phyloP scores from a whole-genome alignment of 2,329 filamentous ascomycete species.

The Botryotinia globosa region DNA sequence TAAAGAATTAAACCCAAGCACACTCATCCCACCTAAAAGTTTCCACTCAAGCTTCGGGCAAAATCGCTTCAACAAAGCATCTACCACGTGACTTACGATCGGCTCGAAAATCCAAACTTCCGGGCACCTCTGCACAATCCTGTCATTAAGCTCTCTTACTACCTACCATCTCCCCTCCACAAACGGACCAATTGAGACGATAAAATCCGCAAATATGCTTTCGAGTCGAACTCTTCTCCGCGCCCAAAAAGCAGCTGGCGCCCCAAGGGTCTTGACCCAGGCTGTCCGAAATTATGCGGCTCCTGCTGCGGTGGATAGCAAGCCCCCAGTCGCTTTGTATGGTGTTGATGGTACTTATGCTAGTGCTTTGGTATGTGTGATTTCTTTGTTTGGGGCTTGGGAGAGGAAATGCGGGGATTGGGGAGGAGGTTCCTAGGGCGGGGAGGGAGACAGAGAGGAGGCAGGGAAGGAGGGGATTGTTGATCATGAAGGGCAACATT shows the following conservation, averaged over 20 bases:
- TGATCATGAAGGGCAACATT: not conserved
- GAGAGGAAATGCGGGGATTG: conserved; percentile 13
- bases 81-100: not conserved
- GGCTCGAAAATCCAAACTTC: conserved; percentile 22
- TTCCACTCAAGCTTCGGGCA: not conserved
- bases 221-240: conserved; percentile 38
- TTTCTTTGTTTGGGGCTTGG: not conserved
- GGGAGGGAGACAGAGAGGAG: not conserved
- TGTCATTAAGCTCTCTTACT: conserved; percentile 15
- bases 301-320: conserved; percentile 59
- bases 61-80: not conserved
- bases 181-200: conserved; percentile 33
- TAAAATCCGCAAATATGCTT: conserved; percentile 34
- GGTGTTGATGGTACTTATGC: conserved; percentile 98
- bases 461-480: not conserved
- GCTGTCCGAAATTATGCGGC: conserved; percentile 73
- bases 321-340: conserved; percentile 87
- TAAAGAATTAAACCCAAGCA: not conserved
- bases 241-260: conserved; percentile 34
- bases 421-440: not conserved
- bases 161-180: conserved; percentile 28
- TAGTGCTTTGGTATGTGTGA: conserved; percentile 82
- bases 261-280: conserved; percentile 44
- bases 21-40: not conserved
- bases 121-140: conserved; percentile 17